Evolutionary conservation across 1,139 yeast species (phyloP).

Genomic region (Magnusiomyces clavatus): DNA sequence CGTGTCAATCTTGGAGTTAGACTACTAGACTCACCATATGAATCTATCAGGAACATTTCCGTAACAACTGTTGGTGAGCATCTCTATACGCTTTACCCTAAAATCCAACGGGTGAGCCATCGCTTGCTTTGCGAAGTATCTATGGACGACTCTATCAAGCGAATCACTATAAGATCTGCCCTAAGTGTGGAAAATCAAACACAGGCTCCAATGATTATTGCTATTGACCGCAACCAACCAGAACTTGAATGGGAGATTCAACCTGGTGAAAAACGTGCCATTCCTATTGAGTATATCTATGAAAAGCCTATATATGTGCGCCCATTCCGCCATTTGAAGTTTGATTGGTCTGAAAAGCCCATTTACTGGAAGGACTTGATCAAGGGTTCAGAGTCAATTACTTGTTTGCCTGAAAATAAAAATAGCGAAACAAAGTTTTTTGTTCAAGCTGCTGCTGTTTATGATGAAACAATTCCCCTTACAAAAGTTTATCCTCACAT

Average conservation of each 20-base stretch:
- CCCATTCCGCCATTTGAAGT: constrained; percentile 51
- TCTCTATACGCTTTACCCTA: constrained; percentile 58
- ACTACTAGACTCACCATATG: constrained; percentile 48
- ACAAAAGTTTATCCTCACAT: constrained; percentile 78
- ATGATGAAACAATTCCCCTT: constrained; percentile 57
- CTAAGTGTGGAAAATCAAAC: constrained; percentile 64
- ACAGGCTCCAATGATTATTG: constrained; percentile 47
- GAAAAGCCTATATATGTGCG: constrained; percentile 49
- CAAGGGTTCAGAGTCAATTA: constrained; percentile 44
- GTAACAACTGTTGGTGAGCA: constrained; percentile 84
- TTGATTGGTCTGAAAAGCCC: constrained; percentile 57
- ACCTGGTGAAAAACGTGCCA: constrained; percentile 50
- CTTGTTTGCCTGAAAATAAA: constrained; percentile 43
- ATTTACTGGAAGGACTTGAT: constrained; percentile 62
- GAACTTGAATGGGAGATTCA: constrained; percentile 30
- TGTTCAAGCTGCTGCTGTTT: constrained; percentile 68
- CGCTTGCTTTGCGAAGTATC: constrained; percentile 65
- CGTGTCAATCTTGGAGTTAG: constrained; percentile 55
- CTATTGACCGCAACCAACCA: constrained; percentile 19
- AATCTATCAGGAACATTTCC: constrained; percentile 47
- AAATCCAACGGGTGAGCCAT: constrained; percentile 56
- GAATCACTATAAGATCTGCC: constrained; percentile 68
- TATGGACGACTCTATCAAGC: constrained; percentile 69
- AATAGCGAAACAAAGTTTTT: constrained; percentile 41
- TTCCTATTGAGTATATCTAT: constrained; percentile 70